A percentile compares a stretch with the other conserved stretches of the same genome.
These are phyloP conservation scores for Apiospora kogelbergensis DNA, from an alignment of 2,329 filamentous ascomycete species.

Conservation along the genomic window DNA sequence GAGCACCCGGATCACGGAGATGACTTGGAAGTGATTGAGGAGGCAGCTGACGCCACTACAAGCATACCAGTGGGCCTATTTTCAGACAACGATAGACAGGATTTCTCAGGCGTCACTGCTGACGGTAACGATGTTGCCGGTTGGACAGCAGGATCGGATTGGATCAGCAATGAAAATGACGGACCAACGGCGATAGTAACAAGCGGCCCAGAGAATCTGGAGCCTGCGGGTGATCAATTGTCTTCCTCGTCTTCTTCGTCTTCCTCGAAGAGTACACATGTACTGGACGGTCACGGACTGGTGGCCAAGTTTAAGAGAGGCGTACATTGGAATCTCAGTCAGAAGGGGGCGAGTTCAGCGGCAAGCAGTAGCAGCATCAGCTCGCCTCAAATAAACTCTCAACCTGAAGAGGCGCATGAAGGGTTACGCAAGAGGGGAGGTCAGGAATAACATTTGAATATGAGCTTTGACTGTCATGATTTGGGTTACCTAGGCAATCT, in stretches of 20 bases:
- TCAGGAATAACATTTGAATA: not conserved
- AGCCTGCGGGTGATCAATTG: not conserved
- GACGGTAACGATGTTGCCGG: too few species aligned
- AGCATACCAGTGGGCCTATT: too few species aligned
- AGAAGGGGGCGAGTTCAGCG: not conserved
- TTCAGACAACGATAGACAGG: too few species aligned
- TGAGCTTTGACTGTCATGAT: not conserved
- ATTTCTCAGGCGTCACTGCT: too few species aligned
- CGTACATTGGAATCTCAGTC: not conserved
- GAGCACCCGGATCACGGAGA: too few species aligned
- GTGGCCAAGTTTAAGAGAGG: not conserved
- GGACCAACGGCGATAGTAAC: too few species aligned
- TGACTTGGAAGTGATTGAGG: too few species aligned
- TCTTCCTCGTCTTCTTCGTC: not conserved
- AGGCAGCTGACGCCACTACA: too few species aligned
- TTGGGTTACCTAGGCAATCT: too few species aligned
- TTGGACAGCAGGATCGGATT: too few species aligned
- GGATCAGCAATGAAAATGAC: too few species aligned
- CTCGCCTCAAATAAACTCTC: not conserved
- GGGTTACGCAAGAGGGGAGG: not conserved
- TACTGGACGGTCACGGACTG: not conserved
- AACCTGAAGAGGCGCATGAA: not conserved
- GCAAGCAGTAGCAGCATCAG: not conserved
- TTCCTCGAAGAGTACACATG: not conserved
- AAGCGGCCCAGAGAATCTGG: not conserved